Evolutionary conservation across 495 filamentous ascomycete species (phyloP), one percentile per base, ranked within the genome.

Genomic region (Staphylotrichum tortipilum): DNA sequence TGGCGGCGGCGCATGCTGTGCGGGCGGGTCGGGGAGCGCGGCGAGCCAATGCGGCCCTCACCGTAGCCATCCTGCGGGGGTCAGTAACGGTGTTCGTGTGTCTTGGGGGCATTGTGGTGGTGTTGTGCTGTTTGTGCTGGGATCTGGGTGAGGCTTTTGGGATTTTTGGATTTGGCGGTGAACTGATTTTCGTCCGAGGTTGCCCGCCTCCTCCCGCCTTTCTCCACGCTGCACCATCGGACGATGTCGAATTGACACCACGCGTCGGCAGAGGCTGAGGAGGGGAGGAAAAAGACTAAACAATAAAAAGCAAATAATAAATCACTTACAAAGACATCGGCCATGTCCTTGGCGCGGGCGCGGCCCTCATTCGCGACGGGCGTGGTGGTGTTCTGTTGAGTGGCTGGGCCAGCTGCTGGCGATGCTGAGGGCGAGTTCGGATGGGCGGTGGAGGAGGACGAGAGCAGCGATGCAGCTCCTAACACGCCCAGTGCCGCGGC

Each of bases 1-100:
- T 92, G 92, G 53, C 89, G 85, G 62, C 88, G 88, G 52, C 90
- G 89, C 75, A 94, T 84, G 76, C 88, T 96, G 66, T 90, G 89
- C 64, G 91, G 91, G 66, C 94, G 86, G 56, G 89, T 94, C 44
- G 92, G 92, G 57, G 94, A 97, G 63, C 83, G 83, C 58, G 91
- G 89, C 61, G 88, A 94, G 60, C 76, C 74, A 56, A 82, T 86
- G 61, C 80, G 88, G 68, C 85, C 88, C 67, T 95, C 90, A 67
- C 94, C 92, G 75, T 81, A 94, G 68, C 86, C 91, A 80, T 95
- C 89, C 89, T 95, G 68, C 47, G 50, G 47, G 41, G 55, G 53
- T 55, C 26, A 63, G 62, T 30, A 44, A 33, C 21, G 15, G 45
- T 34, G 30, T 51, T 9, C 17, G 53, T n/a, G n/a, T n/a, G n/a